Conservation (phyloP, 306 rosid species). For the Sesbania bispinosa region DNA sequence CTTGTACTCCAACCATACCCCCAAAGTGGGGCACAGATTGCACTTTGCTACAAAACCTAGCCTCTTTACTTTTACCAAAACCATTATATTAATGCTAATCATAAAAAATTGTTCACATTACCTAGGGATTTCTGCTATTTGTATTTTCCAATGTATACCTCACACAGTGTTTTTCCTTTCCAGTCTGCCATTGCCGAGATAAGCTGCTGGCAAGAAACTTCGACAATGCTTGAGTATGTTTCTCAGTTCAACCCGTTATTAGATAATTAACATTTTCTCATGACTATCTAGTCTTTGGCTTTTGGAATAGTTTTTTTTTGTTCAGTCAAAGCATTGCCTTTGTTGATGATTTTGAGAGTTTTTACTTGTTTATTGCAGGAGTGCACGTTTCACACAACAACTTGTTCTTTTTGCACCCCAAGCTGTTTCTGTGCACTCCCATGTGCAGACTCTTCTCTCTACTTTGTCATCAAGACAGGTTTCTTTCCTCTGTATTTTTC, state of each 20-base stretch:
- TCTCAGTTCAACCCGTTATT: slow-evolving; percentile 3
- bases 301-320: background rate
- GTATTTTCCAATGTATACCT: background rate
- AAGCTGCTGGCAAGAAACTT: slow-evolving; percentile 89
- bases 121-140: background rate
- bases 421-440: slow-evolving; percentile 91
- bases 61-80: background rate
- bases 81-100: background rate
- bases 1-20: background rate
- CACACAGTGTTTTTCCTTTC: slow-evolving; percentile 22
- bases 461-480: slow-evolving; percentile 70
- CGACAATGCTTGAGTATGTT: slow-evolving; percentile 90
- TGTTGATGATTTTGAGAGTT: background rate
- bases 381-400: slow-evolving; percentile 95
- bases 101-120: background rate
- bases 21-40: background rate
- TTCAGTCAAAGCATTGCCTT: background rate
- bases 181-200: slow-evolving; percentile 95
- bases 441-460: slow-evolving; percentile 51
- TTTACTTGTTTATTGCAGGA: slow-evolving; percentile 51
- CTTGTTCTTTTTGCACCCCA: slow-evolving; percentile 97
- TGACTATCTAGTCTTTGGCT: background rate
- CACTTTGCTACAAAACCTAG: background rate
- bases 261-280: background rate
- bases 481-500: slow-evolving; percentile 16